A percentile compares a stretch with the other conserved stretches of the same genome.
These are phyloP conservation scores for Ceratobasidium theobromae DNA, from an alignment of 1,284 basidiomycete species.

Conservation along the genomic window DNA sequence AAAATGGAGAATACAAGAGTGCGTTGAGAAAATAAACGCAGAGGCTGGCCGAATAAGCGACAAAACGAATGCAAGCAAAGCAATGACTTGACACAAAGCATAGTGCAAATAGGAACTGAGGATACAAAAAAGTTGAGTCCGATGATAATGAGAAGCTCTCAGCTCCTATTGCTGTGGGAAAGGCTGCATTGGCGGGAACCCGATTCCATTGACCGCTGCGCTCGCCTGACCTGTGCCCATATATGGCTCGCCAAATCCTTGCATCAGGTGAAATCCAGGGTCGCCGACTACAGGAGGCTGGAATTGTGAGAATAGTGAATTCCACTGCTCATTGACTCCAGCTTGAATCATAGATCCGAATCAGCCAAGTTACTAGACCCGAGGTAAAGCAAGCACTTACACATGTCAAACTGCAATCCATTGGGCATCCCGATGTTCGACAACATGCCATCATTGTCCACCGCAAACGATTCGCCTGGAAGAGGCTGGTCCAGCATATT, in stretches of 20 bases:
- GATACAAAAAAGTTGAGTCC: background rate
- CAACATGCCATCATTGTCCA: slow-evolving; percentile 11
- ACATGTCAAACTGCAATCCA: slow-evolving; percentile 2
- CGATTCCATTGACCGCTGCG: background rate
- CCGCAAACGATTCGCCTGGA: slow-evolving; percentile 22
- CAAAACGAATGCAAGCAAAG: no score
- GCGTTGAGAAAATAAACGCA: no score
- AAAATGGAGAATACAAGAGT: no score
- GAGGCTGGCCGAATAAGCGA: no score
- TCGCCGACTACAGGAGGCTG: background rate
- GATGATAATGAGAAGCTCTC: background rate
- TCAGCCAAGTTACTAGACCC: background rate
- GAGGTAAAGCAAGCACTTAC: background rate
- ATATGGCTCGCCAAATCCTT: background rate
- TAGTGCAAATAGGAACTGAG: background rate
- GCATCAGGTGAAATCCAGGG: slow-evolving; percentile 6
- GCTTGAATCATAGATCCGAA: background rate
- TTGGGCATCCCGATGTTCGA: slow-evolving; percentile 1
- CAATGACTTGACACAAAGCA: no score
- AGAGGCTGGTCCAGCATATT: slow-evolving; percentile 60
- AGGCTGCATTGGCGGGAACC: slow-evolving; percentile 20
- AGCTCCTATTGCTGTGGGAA: background rate
- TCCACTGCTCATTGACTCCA: slow-evolving; percentile 5
- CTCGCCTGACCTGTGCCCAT: background rate
- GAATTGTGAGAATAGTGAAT: slow-evolving; percentile 12